A percentile compares a stretch with the other conserved stretches of the same genome.
Evolutionary conservation across 139 green algal genomes (phyloP).

Genomic region (Micractinium conductrix): DNA sequence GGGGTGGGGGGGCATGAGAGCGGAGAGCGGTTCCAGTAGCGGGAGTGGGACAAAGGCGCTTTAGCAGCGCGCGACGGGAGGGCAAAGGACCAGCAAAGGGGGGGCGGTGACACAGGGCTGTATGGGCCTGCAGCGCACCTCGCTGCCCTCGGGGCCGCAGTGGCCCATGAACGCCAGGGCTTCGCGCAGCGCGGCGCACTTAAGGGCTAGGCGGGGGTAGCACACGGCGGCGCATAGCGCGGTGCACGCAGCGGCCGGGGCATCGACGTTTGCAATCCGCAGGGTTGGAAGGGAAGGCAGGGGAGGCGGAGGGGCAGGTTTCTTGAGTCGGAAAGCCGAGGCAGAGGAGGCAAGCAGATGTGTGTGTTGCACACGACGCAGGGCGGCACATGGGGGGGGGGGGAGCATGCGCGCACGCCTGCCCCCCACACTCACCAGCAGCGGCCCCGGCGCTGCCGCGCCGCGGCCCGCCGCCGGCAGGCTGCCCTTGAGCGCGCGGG

Average conservation of each 20-base stretch:
- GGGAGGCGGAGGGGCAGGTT: background rate
- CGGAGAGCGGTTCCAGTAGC: too few relatives aligned
- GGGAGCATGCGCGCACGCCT: background rate
- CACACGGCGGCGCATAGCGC: slow-evolving; percentile 29
- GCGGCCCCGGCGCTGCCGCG: background rate
- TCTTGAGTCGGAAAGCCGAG: too few relatives aligned
- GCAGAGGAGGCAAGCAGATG: too few relatives aligned
- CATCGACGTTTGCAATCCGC: slow-evolving; percentile 25
- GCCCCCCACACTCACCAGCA: slow-evolving; percentile 11
- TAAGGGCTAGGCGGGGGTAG: slow-evolving; percentile 37
- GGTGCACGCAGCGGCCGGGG: background rate
- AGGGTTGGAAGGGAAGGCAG: background rate
- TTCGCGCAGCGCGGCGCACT: slow-evolving; percentile 38
- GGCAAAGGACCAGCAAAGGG: background rate
- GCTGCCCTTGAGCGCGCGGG: slow-evolving; percentile 25
- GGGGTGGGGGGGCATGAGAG: background rate
- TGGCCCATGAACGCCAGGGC: slow-evolving; percentile 48
- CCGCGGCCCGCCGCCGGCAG: slow-evolving; percentile 1
- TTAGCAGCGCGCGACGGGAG: too few relatives aligned
- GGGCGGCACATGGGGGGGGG: too few relatives aligned
- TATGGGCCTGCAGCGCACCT: background rate
- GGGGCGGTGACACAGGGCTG: background rate
- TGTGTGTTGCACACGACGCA: too few relatives aligned
- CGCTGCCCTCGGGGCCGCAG: background rate
- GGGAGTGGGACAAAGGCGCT: too few relatives aligned